Evolutionary conservation across 2,329 filamentous ascomycete genomes (phyloP).

Genomic region (Colletotrichum noveboracense): DNA sequence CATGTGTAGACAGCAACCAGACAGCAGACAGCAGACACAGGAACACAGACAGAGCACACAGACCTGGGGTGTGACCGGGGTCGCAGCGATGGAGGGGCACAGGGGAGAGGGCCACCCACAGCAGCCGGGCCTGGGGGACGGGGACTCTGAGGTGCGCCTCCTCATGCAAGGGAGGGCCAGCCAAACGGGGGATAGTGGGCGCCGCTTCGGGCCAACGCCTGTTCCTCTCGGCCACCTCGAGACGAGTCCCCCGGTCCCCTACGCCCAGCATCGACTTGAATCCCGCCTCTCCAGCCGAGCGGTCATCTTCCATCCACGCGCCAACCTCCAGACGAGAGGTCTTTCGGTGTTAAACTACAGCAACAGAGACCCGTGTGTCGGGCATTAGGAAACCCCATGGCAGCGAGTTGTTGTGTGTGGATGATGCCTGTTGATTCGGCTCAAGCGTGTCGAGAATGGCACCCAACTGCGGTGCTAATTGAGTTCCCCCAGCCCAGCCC

Average conservation of each 20-base stretch:
- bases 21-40: neutral
- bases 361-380: neutral
- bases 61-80: neutral
- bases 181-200: neutral
- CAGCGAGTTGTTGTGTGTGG: neutral
- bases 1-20: neutral
- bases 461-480: neutral
- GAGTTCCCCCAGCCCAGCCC: neutral
- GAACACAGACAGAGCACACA: neutral
- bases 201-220: constrained; percentile 16
- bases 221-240: constrained; percentile 7
- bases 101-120: neutral
- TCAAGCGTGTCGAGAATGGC: neutral
- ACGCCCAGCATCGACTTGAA: neutral
- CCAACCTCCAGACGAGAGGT: neutral
- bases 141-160: neutral
- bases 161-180: neutral
- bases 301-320: neutral
- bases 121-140: neutral
- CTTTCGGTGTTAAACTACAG: neutral
- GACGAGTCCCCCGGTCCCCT: neutral
- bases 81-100: neutral
- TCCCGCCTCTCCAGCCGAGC: neutral
- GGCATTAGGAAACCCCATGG: neutral
- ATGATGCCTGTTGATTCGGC: constrained; percentile 16